Percentiles rank a stretch among this genome's conserved stretches.
phyloP scores from a whole-genome alignment of 2,329 filamentous ascomycete species.

The Periconia sp. region DNA sequence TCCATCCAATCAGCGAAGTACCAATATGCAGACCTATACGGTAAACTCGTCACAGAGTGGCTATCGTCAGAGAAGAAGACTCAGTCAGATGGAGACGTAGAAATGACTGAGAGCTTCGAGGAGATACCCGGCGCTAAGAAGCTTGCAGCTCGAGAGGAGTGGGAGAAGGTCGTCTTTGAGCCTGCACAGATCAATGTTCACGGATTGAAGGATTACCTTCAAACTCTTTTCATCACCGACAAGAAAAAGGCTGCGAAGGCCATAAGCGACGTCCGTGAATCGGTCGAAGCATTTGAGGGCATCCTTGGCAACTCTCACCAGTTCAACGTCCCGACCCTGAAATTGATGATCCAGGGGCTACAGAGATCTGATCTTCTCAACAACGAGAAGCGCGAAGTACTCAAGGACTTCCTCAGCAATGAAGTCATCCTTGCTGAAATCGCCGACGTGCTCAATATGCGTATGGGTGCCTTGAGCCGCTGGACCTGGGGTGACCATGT shows the following conservation, averaged over 20 bases:
- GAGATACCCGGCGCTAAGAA: constrained; percentile 38
- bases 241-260: constrained; percentile 23
- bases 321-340: constrained; percentile 45
- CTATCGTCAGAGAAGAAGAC: constrained; percentile 32
- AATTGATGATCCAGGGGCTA: constrained; percentile 52
- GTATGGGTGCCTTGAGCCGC: constrained; percentile 29
- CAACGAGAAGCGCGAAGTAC: constrained; percentile 41
- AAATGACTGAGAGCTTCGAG: constrained; percentile 38
- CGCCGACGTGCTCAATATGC: constrained; percentile 40
- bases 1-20: constrained; percentile 44
- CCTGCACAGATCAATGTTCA: constrained; percentile 27
- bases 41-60: constrained; percentile 45
- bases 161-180: constrained; percentile 42
- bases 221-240: constrained; percentile 25
- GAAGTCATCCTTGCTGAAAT: constrained; percentile 38
- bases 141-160: constrained; percentile 31
- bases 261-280: constrained; percentile 23
- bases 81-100: constrained; percentile 23
- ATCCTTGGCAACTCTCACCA: constrained; percentile 21
- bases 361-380: constrained; percentile 54
- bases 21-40: constrained; percentile 43
- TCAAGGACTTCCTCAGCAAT: constrained; percentile 41
- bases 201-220: constrained; percentile 29
- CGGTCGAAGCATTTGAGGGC: constrained; percentile 28
- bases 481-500: constrained; percentile 41